Percentiles rank a stretch among this genome's conserved stretches.
These are phyloP conservation scores for Davidsoniella virescens DNA, from an alignment of 2,329 filamentous ascomycete species.

Conservation along the genomic window DNA sequence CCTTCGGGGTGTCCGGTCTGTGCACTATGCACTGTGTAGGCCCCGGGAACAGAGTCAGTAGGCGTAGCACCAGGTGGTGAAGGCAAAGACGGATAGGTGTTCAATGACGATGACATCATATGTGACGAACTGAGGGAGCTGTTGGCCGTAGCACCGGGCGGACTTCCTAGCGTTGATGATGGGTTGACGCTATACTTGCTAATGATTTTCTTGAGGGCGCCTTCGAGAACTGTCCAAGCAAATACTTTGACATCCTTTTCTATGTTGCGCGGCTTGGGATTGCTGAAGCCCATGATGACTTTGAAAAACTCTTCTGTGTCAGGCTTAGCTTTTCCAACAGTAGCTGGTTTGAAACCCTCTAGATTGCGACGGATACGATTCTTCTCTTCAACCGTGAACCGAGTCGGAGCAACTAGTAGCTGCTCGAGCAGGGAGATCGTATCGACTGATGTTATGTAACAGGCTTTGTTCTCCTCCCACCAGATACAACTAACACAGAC, in stretches of 20 bases:
- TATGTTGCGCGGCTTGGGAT: constrained; percentile 90
- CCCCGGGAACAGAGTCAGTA: constrained; percentile 22
- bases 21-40: constrained; percentile 23
- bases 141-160: constrained; percentile 16
- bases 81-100: constrained; percentile 28
- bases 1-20: constrained; percentile 27
- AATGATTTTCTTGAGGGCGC: constrained; percentile 93
- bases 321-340: constrained; percentile 79
- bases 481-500: constrained; percentile 96
- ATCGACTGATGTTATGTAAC: constrained; percentile 90
- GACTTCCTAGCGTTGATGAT: constrained; percentile 22
- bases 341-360: constrained; percentile 82
- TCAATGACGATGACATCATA: constrained; percentile 25
- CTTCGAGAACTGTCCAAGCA: constrained; percentile 77
- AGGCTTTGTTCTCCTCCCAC: constrained; percentile 85
- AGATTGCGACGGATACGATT: constrained; percentile 92
- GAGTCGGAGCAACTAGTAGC: constrained; percentile 54
- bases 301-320: constrained; percentile 98
- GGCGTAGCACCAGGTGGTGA: constrained; percentile 26
- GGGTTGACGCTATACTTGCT: constrained; percentile 66
- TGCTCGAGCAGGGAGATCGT: constrained; percentile 91
- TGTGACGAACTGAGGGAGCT: constrained; percentile 15
- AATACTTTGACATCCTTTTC: constrained; percentile 99
- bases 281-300: constrained; percentile 93
- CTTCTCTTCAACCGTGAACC: constrained; percentile 95